Evolutionary conservation across 306 rosid genomes (phyloP), one percentile per base, ranked within the genome.

Genomic region (Lathyrus tuberosus): DNA sequence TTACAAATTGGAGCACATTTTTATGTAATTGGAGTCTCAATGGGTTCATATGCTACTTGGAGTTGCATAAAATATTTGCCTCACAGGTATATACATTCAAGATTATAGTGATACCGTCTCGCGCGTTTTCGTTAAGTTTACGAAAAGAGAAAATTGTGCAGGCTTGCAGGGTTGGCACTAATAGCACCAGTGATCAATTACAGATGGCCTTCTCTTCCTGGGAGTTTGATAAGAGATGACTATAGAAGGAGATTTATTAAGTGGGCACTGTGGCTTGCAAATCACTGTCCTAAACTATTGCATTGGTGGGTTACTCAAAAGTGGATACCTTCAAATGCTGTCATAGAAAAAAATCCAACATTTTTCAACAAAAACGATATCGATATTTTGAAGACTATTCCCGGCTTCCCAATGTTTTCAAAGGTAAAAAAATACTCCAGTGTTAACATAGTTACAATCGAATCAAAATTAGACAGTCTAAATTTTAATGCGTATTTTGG

Each of bases 31-130:
- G 96, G 97, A 64, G 93, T 93, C 60, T 93, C 96, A 65, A 84
- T 93, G 96, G 98, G 96, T 40, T 93, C 98, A 58, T 93, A 90
- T 17, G 79, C 96, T n/a, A 82, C 88, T n/a, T 93, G 98, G 97
- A 90, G 98, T 85, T 93, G 97, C 74, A 84, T 93, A 43, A 88
- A 84, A 62, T 84, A 90, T 74, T 88, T 93, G 74, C 96, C 98
- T 38, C 87, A 93, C 47, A 86, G 97, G 98, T 80, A 90, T 0
- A 48, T 59, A 4, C 31, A 47, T 47, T 47, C 53, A n/a, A 47
- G 53, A 15, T 47, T 47, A 47, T 2, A 15, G 15, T 47, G 53
- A 47, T 5, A 6, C 1, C 22, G 22, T 47, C 22, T 47, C 22
- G 17, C 22, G 8, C 10, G 1, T 47, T 47, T 20, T 20, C 22